Base-by-base conservation (phyloP, 208 protist genomes). In the Porcisia hertigi region DNA sequence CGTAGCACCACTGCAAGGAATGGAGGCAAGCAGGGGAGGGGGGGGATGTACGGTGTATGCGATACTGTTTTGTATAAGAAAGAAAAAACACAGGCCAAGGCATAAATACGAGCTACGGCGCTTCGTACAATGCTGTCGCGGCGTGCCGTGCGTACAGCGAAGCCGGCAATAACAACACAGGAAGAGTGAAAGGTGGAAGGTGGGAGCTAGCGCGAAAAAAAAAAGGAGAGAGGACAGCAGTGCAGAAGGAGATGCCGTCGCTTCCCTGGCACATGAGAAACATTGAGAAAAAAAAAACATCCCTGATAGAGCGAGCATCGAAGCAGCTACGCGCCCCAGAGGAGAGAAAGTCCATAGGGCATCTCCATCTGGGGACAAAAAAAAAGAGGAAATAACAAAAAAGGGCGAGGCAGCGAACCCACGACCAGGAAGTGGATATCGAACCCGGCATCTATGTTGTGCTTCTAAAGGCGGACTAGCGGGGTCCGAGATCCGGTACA, bases 201-300 rank as follows among this genome's bases (percentile, higher is more conserved):
- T 16, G 11, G 36, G 14, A 16, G 30, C 23, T 30, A 45, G 16
- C 30, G 39, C 18, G 25, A 36, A 72, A 45, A 59, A 47, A 72
- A 60, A 43, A 78, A 64, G 43, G 16, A 47, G 71, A 9, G 74
- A 74, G 59, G 60, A 65, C 43, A n/a, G n/a, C n/a, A n/a, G n/a
- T n/a, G n/a, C n/a, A n/a, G 62, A 52, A 11, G 62, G 45, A 49
- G 41, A 67, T 47, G 41, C 7, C 7, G 23, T 49, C 62, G 14
- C 25, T 41, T 12, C 45, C 3, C 23, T 30, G 41, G 41, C 41
- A 7, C 23, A 67, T 30, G 41, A 18, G 62, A 8, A 67, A 18
- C 62, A 67, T 25, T 6, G 14, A 67, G 12, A n/a, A 55, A 59
- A 78, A 75, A 41, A 53, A 52, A 18, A 23, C 23, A n/a, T n/a